phyloP scores from a whole-genome alignment of 768 basidiomycete genomes.

The Lyophyllum decastes region DNA sequence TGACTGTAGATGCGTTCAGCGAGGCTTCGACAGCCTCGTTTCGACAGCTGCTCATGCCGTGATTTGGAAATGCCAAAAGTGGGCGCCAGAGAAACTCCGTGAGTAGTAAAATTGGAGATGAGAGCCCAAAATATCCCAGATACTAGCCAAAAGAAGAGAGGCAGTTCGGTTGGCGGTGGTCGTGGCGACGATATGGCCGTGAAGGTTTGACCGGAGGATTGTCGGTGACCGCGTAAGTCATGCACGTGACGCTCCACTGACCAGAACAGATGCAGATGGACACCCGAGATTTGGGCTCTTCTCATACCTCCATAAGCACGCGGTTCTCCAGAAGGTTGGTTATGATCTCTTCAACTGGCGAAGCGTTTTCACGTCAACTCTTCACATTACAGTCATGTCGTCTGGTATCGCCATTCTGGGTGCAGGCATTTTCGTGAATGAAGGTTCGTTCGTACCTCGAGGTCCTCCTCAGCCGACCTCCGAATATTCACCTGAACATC shows the following conservation, averaged over 20 bases:
- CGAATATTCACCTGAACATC: neutral
- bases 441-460: slow-evolving; percentile 49
- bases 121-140: slow-evolving; percentile 17
- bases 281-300: neutral
- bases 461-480: neutral
- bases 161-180: slow-evolving; percentile 1
- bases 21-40: slow-evolving; percentile 23
- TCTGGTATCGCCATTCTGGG: slow-evolving; percentile 76
- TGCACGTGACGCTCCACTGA: slow-evolving; percentile 18
- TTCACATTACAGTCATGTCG: slow-evolving; percentile 35
- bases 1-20: slow-evolving; percentile 21
- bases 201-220: slow-evolving; percentile 21
- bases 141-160: slow-evolving; percentile 18
- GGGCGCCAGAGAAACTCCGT: slow-evolving; percentile 32
- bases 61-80: slow-evolving; percentile 14
- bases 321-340: neutral
- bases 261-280: neutral
- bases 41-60: slow-evolving; percentile 3
- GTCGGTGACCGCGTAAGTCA: slow-evolving; percentile 19
- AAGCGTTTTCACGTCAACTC: slow-evolving; percentile 1
- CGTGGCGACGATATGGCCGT: neutral
- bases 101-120: slow-evolving; percentile 14
- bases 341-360: slow-evolving; percentile 7
- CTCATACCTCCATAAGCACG: slow-evolving; percentile 6
- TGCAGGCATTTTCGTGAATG: slow-evolving; percentile 76